Percentiles rank a stretch among this genome's conserved stretches.
Evolutionary conservation across 441 rosid species (phyloP).

Genomic region (Brassica balearica): DNA sequence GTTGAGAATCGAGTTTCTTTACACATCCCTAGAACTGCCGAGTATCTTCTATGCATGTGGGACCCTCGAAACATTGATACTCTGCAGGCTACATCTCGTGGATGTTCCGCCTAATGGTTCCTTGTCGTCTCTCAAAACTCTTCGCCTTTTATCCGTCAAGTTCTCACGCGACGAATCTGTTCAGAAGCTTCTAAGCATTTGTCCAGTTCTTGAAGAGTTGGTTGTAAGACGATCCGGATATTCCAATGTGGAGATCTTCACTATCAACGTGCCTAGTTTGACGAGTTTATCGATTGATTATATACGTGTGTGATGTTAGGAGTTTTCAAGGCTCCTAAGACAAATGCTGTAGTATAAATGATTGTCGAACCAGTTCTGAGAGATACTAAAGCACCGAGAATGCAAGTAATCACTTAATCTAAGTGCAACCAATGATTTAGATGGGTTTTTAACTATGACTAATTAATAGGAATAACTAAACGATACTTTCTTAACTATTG

Average conservation of each 20-base stretch:
- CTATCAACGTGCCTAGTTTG: constrained; percentile 18
- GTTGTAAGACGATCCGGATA: background rate
- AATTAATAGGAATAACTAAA: no score
- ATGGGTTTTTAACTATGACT: no score
- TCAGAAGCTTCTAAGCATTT: constrained; percentile 9
- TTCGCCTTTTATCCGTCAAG: constrained; percentile 16
- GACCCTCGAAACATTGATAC: constrained; percentile 15
- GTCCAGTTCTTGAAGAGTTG: constrained; percentile 25
- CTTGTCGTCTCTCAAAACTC: constrained; percentile 14
- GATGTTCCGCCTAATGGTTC: background rate
- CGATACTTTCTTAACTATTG: no score
- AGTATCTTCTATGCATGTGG: background rate
- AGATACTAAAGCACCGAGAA: no score
- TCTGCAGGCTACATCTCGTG: background rate
- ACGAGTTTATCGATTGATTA: constrained; percentile 6
- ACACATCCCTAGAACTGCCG: background rate
- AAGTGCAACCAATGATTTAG: no score
- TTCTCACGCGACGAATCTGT: constrained; percentile 9
- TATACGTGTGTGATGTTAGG: background rate
- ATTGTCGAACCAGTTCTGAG: no score
- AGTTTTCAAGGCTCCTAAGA: no score
- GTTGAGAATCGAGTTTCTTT: constrained; percentile 11
- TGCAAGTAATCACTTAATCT: no score
- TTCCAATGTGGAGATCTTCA: background rate
- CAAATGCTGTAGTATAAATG: no score